Evolutionary conservation across 2,329 filamentous ascomycete species (phyloP).

Genomic region (Ascosphaera pollenicola): DNA sequence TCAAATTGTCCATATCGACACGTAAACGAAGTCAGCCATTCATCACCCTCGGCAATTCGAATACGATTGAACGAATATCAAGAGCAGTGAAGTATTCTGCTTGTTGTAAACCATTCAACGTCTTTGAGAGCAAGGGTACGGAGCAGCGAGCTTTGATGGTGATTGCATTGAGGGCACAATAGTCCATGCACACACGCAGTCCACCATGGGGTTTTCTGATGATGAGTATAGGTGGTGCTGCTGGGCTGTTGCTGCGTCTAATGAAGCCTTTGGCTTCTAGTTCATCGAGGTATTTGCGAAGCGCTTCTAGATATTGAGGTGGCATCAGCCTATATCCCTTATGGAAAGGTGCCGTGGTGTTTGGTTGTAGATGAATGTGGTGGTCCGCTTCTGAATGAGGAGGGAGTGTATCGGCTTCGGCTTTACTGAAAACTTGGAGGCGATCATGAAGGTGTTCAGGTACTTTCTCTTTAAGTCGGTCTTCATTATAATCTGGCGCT

Average conservation of each 20-base stretch:
- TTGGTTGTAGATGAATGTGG: conserved; percentile 6
- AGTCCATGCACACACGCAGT: conserved; percentile 8
- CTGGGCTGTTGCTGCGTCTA: conserved; percentile 6
- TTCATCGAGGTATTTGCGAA: conserved; percentile 6
- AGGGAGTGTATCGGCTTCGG: conserved; percentile 4
- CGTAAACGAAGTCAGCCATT: conserved; percentile 7
- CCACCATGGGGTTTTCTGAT: neutral
- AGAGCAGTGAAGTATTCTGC: conserved; percentile 1
- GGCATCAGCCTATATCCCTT: too few relatives aligned
- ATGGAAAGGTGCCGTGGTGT: conserved; percentile 5
- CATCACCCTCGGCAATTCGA: conserved; percentile 4
- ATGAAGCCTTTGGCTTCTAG: conserved; percentile 5
- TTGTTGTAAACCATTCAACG: neutral
- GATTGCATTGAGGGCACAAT: conserved; percentile 3
- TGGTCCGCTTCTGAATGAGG: conserved; percentile 5
- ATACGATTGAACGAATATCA: conserved; percentile 7
- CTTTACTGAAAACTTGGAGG: too few relatives aligned
- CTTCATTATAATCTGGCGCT: too few relatives aligned
- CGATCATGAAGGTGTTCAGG: too few relatives aligned
- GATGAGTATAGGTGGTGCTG: neutral
- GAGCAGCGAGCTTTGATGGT: neutral
- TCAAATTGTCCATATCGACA: conserved; percentile 4
- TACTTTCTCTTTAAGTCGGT: too few relatives aligned
- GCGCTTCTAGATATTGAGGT: conserved; percentile 5
- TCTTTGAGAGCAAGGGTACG: neutral